Evolutionary conservation across 2,329 filamentous ascomycete species (phyloP).

Genomic region (Metarhizium guizhouense): DNA sequence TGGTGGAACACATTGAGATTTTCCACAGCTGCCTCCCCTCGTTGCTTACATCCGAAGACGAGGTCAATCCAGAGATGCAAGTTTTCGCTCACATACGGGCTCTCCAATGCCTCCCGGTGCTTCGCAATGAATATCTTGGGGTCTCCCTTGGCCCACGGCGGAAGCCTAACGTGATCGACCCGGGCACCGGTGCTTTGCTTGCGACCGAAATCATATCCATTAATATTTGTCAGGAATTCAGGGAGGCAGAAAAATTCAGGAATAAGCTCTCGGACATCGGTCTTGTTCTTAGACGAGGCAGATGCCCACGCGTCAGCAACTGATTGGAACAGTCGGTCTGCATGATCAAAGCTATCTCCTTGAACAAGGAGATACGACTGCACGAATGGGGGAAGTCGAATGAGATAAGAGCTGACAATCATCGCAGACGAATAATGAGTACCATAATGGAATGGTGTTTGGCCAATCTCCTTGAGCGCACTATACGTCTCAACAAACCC

Average conservation of each 20-base stretch:
- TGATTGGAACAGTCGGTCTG: constrained; percentile 90
- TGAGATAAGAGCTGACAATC: constrained; percentile 95
- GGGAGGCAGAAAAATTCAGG: constrained; percentile 97
- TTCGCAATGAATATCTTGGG: constrained; percentile 93
- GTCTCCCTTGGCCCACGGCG: constrained; percentile 93
- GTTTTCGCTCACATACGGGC: constrained; percentile 80
- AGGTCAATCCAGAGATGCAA: constrained; percentile 94
- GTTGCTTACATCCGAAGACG: constrained; percentile 89
- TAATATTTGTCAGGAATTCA: constrained; percentile 89
- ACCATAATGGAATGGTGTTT: constrained; percentile 91
- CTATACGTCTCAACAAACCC: constrained; percentile 80
- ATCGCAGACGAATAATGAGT: constrained; percentile 99
- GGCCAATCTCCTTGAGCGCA: constrained; percentile 84
- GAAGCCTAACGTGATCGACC: constrained; percentile 82
- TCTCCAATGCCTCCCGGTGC: constrained; percentile 91
- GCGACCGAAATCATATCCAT: constrained; percentile 86
- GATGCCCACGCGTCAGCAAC: constrained; percentile 87
- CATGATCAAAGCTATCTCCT: constrained; percentile 93
- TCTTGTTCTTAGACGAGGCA: constrained; percentile 81
- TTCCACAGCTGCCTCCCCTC: constrained; percentile 84
- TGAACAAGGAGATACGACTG: constrained; percentile 91
- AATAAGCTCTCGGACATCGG: constrained; percentile 87
- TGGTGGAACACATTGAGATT: constrained; percentile 94
- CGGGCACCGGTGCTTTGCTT: constrained; percentile 70
- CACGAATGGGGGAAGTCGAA: constrained; percentile 90